Conservation (phyloP, 192 early-diverging fungal genomes). For the Gigaspora rosea region DNA sequence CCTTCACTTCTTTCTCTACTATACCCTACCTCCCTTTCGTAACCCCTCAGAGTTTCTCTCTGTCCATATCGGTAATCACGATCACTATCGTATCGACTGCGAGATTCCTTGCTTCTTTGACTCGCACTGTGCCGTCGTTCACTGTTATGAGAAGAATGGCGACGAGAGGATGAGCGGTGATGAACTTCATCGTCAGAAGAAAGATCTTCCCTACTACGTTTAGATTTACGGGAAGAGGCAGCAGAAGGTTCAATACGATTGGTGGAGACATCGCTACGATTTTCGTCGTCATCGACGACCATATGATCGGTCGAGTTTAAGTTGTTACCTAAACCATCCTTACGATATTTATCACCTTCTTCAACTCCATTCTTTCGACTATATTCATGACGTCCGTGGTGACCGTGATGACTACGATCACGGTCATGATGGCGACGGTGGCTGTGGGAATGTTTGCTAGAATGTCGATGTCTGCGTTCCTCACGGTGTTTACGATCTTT, state of each 20-base stretch:
- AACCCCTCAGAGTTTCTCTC: constrained; percentile 12
- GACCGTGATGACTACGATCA: constrained; percentile 33
- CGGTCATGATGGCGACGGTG: constrained; percentile 21
- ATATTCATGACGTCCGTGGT: constrained; percentile 5
- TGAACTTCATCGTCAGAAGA: constrained; percentile 34
- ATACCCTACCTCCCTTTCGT: constrained; percentile 17
- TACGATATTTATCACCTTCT: constrained; percentile 36
- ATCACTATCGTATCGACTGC: constrained; percentile 26
- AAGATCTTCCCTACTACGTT: constrained; percentile 35
- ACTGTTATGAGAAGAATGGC: constrained; percentile 29
- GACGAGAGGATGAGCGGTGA: constrained; percentile 26
- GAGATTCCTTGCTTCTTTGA: constrained; percentile 18
- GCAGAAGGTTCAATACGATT: constrained; percentile 39
- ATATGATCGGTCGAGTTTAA: constrained; percentile 40
- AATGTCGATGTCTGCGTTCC: constrained; percentile 12
- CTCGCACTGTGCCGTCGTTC: constrained; percentile 28
- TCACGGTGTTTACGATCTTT: neutral
- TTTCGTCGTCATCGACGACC: constrained; percentile 44
- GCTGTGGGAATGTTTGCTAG: constrained; percentile 17
- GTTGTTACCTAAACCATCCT: constrained; percentile 47
- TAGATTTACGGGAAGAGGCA: constrained; percentile 34
- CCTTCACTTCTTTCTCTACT: constrained; percentile 13
- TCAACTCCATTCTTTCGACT: constrained; percentile 16
- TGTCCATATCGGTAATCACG: constrained; percentile 24
- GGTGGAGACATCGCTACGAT: constrained; percentile 45